Base-by-base conservation (phyloP, 2,329 filamentous ascomycete genomes). In the Samsoniella hepiali region DNA sequence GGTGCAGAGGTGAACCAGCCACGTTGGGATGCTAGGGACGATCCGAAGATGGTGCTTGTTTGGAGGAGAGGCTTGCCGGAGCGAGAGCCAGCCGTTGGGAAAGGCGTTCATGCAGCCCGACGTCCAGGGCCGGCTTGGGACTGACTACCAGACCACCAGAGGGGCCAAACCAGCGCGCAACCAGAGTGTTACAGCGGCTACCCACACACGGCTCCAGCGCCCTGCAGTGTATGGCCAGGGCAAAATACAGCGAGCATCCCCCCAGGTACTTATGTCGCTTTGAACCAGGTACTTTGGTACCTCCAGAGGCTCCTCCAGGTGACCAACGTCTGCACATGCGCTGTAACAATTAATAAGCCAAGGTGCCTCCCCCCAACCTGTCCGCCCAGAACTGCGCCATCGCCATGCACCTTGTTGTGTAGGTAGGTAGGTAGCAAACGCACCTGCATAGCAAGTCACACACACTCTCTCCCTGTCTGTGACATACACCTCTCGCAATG, bases 1-100 rank as follows among this genome's bases (percentile, higher is more conserved):
- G 22, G 54, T 11, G 54, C 38, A 13, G 13, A n/a, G 57, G 36
- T 54, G 58, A 61, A 42, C 58, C 49, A 54, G 58, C 59, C 59
- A 55, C 59, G 40, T 47, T 45, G 59, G 50, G 9, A 55, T 38
- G 40, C 51, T 31, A 10, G 38, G 32, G 49, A 49, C 49, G 50
- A 62, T 62, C 50, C 9, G n/a, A 62, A 34, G 32, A 55, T 17
- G 50, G 59, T 47, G 40, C 40, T 40, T 62, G 59, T 31, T 34
- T 22, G 50, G n/a, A 55, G 49, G 50, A 53, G 29, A 42, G 44
- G 58, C 17, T 31, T n/a, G 11, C 15, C 5, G 47, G 49, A 42
- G 58, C 49, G 40, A 62, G n/a, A 40, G 51, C 27, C 49, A 61
- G 51, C 40, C 50, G 42, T 47, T 38, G 59, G 22, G 22, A 34